phyloP scores from a whole-genome alignment of 495 filamentous ascomycete genomes.

The Penicillium antarcticum region DNA sequence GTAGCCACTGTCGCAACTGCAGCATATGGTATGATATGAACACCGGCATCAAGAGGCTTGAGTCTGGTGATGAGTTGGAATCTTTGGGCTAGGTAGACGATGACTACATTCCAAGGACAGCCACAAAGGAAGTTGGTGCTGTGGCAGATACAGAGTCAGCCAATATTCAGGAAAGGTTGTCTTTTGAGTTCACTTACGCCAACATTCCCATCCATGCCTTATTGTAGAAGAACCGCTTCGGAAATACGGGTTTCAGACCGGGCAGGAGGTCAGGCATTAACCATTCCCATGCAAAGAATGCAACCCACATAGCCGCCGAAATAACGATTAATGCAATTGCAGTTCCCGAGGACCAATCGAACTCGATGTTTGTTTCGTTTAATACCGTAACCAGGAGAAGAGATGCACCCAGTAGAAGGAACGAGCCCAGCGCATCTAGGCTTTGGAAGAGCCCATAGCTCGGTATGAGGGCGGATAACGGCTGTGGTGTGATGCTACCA shows the following conservation, averaged over 20 bases:
- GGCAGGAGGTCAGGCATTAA: slow-evolving; percentile 15
- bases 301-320: slow-evolving; percentile 20
- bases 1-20: slow-evolving; percentile 42
- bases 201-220: slow-evolving; percentile 17
- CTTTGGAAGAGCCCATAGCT: slow-evolving; percentile 2
- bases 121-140: slow-evolving; percentile 21
- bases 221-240: slow-evolving; percentile 14
- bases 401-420: slow-evolving; percentile 47
- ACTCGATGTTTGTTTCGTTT: slow-evolving; percentile 49
- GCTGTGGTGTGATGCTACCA: background rate
- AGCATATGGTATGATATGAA: slow-evolving; percentile 51
- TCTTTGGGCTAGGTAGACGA: slow-evolving; percentile 52
- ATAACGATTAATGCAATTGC: slow-evolving; percentile 36
- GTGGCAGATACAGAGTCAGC: slow-evolving; percentile 1
- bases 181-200: background rate
- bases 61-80: slow-evolving; percentile 50
- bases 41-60: slow-evolving; percentile 35
- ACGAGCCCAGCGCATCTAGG: slow-evolving; percentile 51
- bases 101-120: slow-evolving; percentile 46
- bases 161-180: background rate
- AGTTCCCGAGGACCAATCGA: slow-evolving; percentile 30
- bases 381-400: slow-evolving; percentile 52
- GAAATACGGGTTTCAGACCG: slow-evolving; percentile 16
- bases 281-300: slow-evolving; percentile 29
- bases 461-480: slow-evolving; percentile 1